Evolutionary conservation across 306 rosid species (phyloP).

Genomic region (Rubus parviflorus): DNA sequence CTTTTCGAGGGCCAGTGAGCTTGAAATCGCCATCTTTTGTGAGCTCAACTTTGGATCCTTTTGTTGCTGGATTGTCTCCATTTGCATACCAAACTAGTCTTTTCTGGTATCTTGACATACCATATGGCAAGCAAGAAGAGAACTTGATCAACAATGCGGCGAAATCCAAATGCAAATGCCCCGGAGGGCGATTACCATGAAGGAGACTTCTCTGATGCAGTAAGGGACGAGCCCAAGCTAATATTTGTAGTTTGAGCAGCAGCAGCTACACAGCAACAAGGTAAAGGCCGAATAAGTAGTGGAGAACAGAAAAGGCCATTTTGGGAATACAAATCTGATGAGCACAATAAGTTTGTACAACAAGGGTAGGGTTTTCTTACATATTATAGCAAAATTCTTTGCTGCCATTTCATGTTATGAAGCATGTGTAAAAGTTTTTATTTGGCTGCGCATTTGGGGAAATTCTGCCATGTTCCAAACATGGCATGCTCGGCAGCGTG

Average conservation of each 20-base stretch:
- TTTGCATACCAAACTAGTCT: constrained; percentile 36
- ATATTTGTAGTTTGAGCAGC: constrained; percentile 14
- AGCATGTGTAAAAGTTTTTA: too few species aligned
- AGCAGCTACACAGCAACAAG: background rate
- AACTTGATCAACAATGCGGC: background rate
- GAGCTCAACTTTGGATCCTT: constrained; percentile 17
- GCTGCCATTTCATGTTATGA: too few species aligned
- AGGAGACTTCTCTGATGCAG: background rate
- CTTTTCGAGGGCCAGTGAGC: constrained; percentile 9
- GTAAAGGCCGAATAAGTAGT: background rate
- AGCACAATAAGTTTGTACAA: background rate
- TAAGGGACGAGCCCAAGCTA: background rate
- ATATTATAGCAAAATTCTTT: background rate
- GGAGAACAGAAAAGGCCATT: background rate
- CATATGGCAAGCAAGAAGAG: constrained; percentile 25
- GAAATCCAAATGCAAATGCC: constrained; percentile 10
- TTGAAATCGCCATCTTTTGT: constrained; percentile 7
- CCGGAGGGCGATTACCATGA: constrained; percentile 10
- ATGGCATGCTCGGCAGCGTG: too few species aligned
- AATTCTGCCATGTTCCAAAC: too few species aligned
- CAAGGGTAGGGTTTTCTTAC: background rate
- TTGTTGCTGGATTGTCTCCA: constrained; percentile 19
- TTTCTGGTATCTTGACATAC: constrained; percentile 17
- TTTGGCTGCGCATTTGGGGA: too few species aligned
- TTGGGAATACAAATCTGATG: background rate